Conservation (phyloP, 352 stramenopile species). For the Phytophthora nicotianae region DNA sequence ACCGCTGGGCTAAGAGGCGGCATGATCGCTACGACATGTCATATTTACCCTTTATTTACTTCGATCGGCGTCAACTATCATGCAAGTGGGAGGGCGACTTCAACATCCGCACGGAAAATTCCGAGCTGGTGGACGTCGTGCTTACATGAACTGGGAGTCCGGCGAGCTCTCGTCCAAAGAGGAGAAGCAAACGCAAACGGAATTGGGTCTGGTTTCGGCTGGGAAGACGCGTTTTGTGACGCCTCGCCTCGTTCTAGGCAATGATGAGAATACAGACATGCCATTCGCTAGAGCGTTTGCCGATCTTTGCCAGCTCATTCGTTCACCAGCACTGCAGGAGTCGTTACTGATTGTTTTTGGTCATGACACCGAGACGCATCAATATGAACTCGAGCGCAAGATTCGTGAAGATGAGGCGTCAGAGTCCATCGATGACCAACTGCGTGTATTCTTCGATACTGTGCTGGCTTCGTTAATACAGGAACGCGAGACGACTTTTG, state of each 20-base stretch:
- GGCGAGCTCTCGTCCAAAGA: neutral
- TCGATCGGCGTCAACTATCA: no score
- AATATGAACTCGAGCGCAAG: conserved; percentile 22
- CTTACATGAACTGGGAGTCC: conserved; percentile 9
- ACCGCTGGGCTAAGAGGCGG: no score
- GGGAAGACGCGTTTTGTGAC: conserved; percentile 27
- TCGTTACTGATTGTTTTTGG: conserved; percentile 26
- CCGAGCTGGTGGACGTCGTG: conserved; percentile 9
- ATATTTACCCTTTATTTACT: no score
- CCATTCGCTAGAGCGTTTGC: conserved; percentile 22
- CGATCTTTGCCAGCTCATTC: conserved; percentile 21
- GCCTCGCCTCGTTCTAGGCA: conserved; percentile 15
- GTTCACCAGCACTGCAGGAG: conserved; percentile 13
- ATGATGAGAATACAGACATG: conserved; percentile 14
- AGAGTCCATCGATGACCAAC: conserved; percentile 27
- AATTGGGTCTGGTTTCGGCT: neutral
- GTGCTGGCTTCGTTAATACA: conserved; percentile 56
- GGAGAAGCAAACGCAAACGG: conserved; percentile 26
- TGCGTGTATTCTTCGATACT: conserved; percentile 53
- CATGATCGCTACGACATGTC: no score
- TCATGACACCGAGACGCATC: conserved; percentile 25
- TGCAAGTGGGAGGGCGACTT: conserved; percentile 18
- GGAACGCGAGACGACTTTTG: conserved; percentile 50
- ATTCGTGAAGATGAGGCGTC: conserved; percentile 31
- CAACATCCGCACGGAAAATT: neutral